Conservation (phyloP, 257 asterid species). For the Ajuga chamaepitys region DNA sequence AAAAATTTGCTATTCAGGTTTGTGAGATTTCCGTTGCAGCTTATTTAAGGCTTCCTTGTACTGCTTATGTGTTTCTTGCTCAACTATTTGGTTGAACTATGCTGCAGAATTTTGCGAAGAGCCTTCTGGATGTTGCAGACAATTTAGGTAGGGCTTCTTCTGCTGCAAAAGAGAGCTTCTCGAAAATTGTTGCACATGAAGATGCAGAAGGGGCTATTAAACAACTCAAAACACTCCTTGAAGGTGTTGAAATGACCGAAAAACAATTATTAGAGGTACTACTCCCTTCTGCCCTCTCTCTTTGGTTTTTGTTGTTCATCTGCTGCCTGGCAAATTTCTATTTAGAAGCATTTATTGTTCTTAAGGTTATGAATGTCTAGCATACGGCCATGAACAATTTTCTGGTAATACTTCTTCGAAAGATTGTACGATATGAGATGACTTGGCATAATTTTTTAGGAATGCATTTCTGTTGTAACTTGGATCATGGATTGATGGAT, state of each 20-base stretch:
- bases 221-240: slow-evolving; percentile 76
- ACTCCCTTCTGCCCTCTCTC: background rate
- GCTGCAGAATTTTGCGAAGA: slow-evolving; percentile 76
- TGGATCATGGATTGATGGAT: background rate
- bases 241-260: slow-evolving; percentile 99
- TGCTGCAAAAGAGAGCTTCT: slow-evolving; percentile 75
- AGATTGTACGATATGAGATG: background rate
- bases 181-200: slow-evolving; percentile 54
- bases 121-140: slow-evolving; percentile 75
- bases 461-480: background rate
- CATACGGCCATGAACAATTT: background rate
- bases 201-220: slow-evolving; percentile 67
- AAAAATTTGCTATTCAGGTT: slow-evolving; percentile 86
- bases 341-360: background rate
- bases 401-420: background rate
- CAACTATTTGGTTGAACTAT: background rate
- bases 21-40: background rate
- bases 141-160: slow-evolving; percentile 81
- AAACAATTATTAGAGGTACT: slow-evolving; percentile 86
- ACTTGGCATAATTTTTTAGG: background rate
- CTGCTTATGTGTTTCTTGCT: background rate
- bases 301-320: background rate
- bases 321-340: background rate
- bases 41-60: background rate
- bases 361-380: background rate